Percentiles rank a stretch among this genome's conserved stretches.
Evolutionary conservation across 192 early-diverging fungal genomes (phyloP).

Genomic region (Dissophora ornata): DNA sequence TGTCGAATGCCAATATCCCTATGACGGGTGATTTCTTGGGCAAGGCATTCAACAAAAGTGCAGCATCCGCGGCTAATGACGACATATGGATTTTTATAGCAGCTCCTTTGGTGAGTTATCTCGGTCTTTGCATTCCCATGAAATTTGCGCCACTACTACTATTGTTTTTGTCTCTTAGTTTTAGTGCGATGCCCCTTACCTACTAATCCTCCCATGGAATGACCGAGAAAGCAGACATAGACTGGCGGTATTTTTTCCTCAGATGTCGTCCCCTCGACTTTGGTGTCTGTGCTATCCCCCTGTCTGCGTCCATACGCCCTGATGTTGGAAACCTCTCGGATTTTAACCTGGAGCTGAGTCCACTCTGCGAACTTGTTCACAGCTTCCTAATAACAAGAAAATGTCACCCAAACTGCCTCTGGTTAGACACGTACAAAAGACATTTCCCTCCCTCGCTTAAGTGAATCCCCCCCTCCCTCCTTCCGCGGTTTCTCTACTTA

Average conservation of each 20-base stretch:
- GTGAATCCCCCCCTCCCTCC: too few species aligned
- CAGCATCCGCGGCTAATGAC: conserved; percentile 60
- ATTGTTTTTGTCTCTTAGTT: too few species aligned
- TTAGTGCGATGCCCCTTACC: too few species aligned
- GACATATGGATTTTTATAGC: too few species aligned
- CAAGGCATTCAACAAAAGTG: conserved; percentile 33
- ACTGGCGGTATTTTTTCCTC: conserved; percentile 30
- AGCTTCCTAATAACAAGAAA: conserved; percentile 30
- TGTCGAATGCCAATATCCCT: conserved; percentile 67
- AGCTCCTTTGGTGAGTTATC: too few species aligned
- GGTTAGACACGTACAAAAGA: neutral
- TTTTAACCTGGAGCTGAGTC: conserved; percentile 57
- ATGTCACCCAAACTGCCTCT: too few species aligned
- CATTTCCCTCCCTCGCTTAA: neutral
- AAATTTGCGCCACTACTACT: too few species aligned
- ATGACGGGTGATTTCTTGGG: conserved; percentile 40
- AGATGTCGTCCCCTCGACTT: neutral
- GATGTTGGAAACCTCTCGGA: conserved; percentile 31
- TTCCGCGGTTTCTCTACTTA: too few species aligned
- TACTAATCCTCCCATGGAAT: conserved; percentile 73
- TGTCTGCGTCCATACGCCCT: conserved; percentile 6
- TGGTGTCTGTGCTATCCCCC: too few species aligned
- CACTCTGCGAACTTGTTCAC: conserved; percentile 61
- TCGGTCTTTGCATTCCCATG: too few species aligned
- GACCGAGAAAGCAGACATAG: conserved; percentile 49